Base-by-base conservation (phyloP, 208 protist species). In the Balamuthia mandrillaris region DNA sequence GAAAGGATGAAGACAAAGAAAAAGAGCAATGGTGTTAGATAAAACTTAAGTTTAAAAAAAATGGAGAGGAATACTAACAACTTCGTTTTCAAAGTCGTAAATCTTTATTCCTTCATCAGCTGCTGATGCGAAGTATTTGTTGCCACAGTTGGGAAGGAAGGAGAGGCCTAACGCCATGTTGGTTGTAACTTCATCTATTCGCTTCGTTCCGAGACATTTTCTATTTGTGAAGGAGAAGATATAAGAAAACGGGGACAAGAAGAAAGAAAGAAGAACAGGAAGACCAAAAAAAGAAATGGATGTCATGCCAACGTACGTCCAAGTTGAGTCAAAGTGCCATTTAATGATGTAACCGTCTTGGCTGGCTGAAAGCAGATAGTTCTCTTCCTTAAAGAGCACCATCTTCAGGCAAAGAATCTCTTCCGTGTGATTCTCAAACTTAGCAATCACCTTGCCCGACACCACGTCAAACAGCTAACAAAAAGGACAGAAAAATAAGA, bases 321-420 rank as follows among this genome's bases (percentile, higher is more conserved):
- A 82, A 1, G 75, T 66, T n/a, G 60, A 47, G 41, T 82, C 56
- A 10, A 82, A 42, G 35, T 82, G 75, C 75, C 75, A 82, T 27
- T 82, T 82, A 37, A 82, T 82, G 75, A 82, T 82, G 56, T 82
- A 82, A 42, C 75, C 75, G 18, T 82, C 75, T 54, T 82, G 75
- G 3, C 39, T 54, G 21, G 75, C 75, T 2, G 75, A 82, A 24
- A 82, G 27, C 12, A 82, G 47, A 21, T 82, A 82, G 18, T 82
- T 82, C 75, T 82, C 39, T 31, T 56, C 68, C 45, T 39, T 78
- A 47, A 78, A 78, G 4, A 47, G 1, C 45, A 81, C 75, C 75
- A 42, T 41, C 31, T 82, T 82, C 27, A 82, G 42, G 52, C 75
- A 82, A 0, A 82, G 75, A 65, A 82, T 82, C 75, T 82, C 75